Base-by-base conservation (phyloP, 495 filamentous ascomycete genomes). In the Penicillium egyptiacum region DNA sequence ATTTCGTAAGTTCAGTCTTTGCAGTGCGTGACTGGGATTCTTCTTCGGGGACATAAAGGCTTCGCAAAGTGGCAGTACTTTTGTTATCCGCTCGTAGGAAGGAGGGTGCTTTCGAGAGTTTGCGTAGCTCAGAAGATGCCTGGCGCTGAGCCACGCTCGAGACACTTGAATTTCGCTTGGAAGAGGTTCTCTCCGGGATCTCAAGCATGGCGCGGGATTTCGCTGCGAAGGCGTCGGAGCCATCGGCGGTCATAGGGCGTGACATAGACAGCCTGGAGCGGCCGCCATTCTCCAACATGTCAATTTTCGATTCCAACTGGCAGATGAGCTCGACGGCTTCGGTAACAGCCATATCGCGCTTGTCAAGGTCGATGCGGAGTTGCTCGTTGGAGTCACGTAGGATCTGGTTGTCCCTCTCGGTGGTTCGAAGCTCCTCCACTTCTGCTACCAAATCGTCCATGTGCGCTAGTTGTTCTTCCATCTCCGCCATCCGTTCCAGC, bases 241-340 rank as follows among this genome's bases (percentile, higher is more conserved):
- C 67, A 51, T 73, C 60, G 5, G 49, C 65, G 4, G 67, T 59
- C 12, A 55, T 46, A 9, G 68, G 61, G 7, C 64, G 65, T 40
- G 58, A 51, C 6, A 68, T 65, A 8, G 71, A 73, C 31, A 68
- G 51, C 17, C 56, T 62, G 10, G 72, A 70, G 5, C 59, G 61
- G 26, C 56, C 61, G 45, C 57, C 59, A 5, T 50, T 59, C 44
- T 70, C 70, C 31, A 90, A 68, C 50, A 83, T 72, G 28, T 88
- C 81, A 3, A 88, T 72, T 62, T 83, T 84, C 0, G 82, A 79
- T 70, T 97, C 90, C 28, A 93, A 70, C 41, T 81, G 76, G 46
- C 87, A 85, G 49, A 97, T 96, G 64, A 94, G 78, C 11, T 83
- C 80, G 8, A 93, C 88, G 3, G 92, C 92, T 65, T 96, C 91